These are phyloP conservation scores for Dichomitus squalens DNA, from an alignment of 1,284 basidiomycete species.

Conservation along the genomic window DNA sequence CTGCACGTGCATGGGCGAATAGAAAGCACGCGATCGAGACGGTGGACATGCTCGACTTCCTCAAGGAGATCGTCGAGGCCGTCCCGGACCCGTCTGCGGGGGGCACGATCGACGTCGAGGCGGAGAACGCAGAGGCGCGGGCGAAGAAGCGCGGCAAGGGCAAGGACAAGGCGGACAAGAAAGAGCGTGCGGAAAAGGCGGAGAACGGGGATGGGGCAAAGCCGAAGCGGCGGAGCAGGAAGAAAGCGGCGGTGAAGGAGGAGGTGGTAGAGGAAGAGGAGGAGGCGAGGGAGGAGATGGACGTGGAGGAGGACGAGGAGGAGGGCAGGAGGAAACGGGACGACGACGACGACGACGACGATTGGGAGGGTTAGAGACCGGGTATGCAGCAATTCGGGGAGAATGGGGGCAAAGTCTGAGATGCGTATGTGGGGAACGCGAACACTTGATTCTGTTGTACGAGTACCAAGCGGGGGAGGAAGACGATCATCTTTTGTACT, in stretches of 20 bases:
- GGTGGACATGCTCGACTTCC: constrained; percentile 91
- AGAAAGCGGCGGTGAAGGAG: constrained; percentile 36
- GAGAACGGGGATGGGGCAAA: constrained; percentile 34
- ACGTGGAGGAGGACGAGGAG: constrained; percentile 2
- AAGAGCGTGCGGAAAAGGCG: constrained; percentile 30
- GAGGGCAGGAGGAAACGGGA: neutral
- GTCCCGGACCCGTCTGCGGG: constrained; percentile 89
- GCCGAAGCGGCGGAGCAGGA: constrained; percentile 32
- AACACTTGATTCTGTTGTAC: constrained; percentile 6
- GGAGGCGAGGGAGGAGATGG: constrained; percentile 5
- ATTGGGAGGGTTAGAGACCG: constrained; percentile 15
- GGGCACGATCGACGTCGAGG: constrained; percentile 72
- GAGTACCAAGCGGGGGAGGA: constrained; percentile 2
- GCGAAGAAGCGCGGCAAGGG: constrained; percentile 61
- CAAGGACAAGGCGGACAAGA: constrained; percentile 52
- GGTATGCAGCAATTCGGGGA: too few species aligned
- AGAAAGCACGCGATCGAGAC: constrained; percentile 95
- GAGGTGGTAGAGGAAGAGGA: constrained; percentile 15
- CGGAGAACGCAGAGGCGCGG: constrained; percentile 51
- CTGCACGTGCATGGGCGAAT: neutral
- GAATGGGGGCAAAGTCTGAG: too few species aligned
- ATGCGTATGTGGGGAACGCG: neutral
- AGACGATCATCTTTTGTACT: neutral
- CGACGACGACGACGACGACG: constrained; percentile 12
- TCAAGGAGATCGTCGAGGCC: constrained; percentile 91